Percentiles rank a stretch among this genome's conserved stretches.
Evolutionary conservation across 106 monocot genomes (phyloP).

Genomic region (Acanthochlamys bracteata): DNA sequence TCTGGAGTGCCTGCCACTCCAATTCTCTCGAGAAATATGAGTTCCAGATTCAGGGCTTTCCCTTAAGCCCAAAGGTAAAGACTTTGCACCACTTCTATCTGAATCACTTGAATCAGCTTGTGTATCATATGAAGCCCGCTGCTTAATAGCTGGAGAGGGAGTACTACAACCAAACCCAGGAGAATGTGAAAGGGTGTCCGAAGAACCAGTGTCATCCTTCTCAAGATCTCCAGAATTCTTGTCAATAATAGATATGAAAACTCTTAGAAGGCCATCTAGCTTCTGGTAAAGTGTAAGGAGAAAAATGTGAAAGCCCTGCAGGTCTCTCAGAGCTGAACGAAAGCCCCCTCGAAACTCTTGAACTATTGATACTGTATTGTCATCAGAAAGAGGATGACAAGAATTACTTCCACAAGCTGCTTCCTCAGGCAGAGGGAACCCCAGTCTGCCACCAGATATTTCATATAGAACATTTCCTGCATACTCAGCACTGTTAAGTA

Average conservation of each 20-base stretch:
- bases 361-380: constrained; percentile 30
- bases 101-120: constrained; percentile 33
- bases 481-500: constrained; percentile 61
- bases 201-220: constrained; percentile 45
- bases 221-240: constrained; percentile 55
- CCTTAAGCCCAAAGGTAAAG: constrained; percentile 27
- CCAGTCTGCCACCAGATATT: constrained; percentile 71
- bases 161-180: constrained; percentile 19
- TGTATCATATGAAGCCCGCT: constrained; percentile 17
- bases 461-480: constrained; percentile 64
- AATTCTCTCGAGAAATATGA: constrained; percentile 48
- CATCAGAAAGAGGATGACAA: constrained; percentile 23
- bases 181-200: constrained; percentile 24
- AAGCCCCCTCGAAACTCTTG: constrained; percentile 81
- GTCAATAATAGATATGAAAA: constrained; percentile 47
- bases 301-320: constrained; percentile 79
- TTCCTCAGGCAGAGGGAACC: constrained; percentile 36
- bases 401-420: constrained; percentile 6
- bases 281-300: constrained; percentile 81
- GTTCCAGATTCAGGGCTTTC: constrained; percentile 56
- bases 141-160: constrained; percentile 19
- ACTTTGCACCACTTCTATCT: constrained; percentile 33
- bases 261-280: constrained; percentile 58
- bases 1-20: constrained; percentile 47
- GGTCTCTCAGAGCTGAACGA: constrained; percentile 64